Evolutionary conservation across 345 rosid genomes (phyloP), one percentile per base, ranked within the genome.

Genomic region (Corymbia maculata): DNA sequence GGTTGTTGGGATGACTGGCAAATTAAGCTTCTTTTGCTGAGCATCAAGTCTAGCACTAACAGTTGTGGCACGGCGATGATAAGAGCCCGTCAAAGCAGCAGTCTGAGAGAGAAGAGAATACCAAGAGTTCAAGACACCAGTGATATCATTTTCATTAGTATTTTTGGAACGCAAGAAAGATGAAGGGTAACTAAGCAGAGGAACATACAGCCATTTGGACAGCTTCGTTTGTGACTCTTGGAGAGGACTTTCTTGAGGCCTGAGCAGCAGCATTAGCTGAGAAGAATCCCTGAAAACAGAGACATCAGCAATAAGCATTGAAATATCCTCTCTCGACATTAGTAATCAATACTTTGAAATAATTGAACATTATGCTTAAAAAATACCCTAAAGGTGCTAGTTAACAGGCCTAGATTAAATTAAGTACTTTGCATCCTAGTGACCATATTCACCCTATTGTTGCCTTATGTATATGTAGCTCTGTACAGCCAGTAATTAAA

Each of bases 171-270:
- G 28, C 61, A 22, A 1, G 4, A 9, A 55, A 21, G 1, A 57
- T 32, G 11, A 86, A 22, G 28, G 26, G 57, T 51, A 84, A 10
- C 17, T 28, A 28, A 32, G 66, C 21, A 75, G 55, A 59, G 80
- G 50, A 32, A 88, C 98, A 90, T 92, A 96, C 99, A 89, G 94
- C 93, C 90, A 94, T 94, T 89, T 95, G 99, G 80, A 95, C 98
- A 87, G 95, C 92, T 86, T 92, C 90, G 85, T 97, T 94, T 86
- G 89, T 95, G 92, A 96, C 98, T 91, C 99, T 94, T 52, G 98
- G 99, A 85, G 99, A 97, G 87, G 95, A 94, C 91, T 93, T 95
- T 90, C 98, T 94, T 42, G 98, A 97, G 89, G 98, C 98, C 89
- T 88, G 96, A 88, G 97, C 94, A 89, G 94, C 93, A 86, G 96